Conservation (phyloP, 768 basidiomycete genomes). For the Tricholoma bakamatsutake region DNA sequence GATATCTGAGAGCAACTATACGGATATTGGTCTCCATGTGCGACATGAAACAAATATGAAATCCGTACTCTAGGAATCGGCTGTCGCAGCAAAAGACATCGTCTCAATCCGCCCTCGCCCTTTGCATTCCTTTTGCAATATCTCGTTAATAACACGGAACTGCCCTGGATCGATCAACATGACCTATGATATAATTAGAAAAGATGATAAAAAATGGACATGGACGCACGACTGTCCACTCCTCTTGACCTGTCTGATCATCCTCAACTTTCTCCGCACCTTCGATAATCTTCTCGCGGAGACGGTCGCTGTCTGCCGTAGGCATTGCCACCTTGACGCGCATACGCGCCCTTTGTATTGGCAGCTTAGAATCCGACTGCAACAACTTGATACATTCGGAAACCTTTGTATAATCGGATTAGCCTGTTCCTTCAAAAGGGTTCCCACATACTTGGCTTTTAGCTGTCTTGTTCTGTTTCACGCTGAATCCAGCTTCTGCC, state of each 20-base stretch:
- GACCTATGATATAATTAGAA: conserved; percentile 41
- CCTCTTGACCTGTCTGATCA: conserved; percentile 62
- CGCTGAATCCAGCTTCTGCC: conserved; percentile 90
- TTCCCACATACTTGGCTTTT: conserved; percentile 73
- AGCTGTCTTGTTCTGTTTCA: conserved; percentile 82
- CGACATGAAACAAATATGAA: background rate
- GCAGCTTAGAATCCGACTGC: conserved; percentile 78
- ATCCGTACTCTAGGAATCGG: conserved; percentile 17
- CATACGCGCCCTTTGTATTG: conserved; percentile 93
- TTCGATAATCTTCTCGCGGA: conserved; percentile 67
- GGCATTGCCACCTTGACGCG: conserved; percentile 81
- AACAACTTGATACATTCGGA: conserved; percentile 84
- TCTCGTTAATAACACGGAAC: conserved; percentile 84
- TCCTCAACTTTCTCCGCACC: conserved; percentile 81
- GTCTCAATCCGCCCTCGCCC: conserved; percentile 86
- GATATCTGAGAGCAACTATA: background rate
- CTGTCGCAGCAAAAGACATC: conserved; percentile 62
- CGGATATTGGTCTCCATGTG: background rate
- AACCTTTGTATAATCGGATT: conserved; percentile 44
- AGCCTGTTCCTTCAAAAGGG: background rate
- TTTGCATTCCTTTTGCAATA: conserved; percentile 89
- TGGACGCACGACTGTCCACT: conserved; percentile 81
- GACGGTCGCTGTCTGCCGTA: conserved; percentile 50
- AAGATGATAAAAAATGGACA: background rate
- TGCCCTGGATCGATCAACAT: conserved; percentile 91